phyloP scores from a whole-genome alignment of 78 protist genomes.

The Emiliania huxleyi region DNA sequence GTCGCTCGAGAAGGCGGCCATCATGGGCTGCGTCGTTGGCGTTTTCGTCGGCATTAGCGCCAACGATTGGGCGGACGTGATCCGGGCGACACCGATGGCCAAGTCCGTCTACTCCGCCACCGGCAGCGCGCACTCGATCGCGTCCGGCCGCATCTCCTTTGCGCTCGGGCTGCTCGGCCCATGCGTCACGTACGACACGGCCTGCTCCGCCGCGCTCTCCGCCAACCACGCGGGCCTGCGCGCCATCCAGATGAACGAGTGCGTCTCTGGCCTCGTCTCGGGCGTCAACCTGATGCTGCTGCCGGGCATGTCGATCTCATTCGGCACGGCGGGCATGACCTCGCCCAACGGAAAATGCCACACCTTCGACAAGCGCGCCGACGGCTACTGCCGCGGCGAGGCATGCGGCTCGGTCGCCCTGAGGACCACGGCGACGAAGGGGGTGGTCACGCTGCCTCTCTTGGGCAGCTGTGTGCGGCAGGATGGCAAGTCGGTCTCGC shows the following conservation, averaged over 20 bases:
- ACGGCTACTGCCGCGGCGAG: conserved; percentile 84
- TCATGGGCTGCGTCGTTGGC: neutral
- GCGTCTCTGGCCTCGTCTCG: neutral
- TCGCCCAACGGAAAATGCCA: conserved; percentile 61
- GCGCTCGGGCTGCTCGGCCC: conserved; percentile 79
- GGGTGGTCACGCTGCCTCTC: neutral
- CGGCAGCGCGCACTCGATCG: neutral
- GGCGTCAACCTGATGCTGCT: neutral
- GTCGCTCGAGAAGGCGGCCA: neutral
- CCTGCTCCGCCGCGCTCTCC: conserved; percentile 80
- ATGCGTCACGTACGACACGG: conserved; percentile 80
- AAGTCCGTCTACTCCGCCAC: neutral
- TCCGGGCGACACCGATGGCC: neutral
- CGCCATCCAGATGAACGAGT: neutral
- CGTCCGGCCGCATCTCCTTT: conserved; percentile 66
- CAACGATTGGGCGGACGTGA: neutral
- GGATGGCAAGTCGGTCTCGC: conserved; percentile 61
- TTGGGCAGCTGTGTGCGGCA: neutral
- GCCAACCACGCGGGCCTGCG: conserved; percentile 71
- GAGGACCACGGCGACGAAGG: too few species aligned
- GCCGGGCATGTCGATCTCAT: neutral
- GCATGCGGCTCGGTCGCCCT: conserved; percentile 69
- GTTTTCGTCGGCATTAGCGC: neutral
- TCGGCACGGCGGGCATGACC: conserved; percentile 55
- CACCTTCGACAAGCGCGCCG: conserved; percentile 67